Evolutionary conservation across 805 yeast genomes (phyloP).

Genomic region (Wickerhamiella slavikovae): DNA sequence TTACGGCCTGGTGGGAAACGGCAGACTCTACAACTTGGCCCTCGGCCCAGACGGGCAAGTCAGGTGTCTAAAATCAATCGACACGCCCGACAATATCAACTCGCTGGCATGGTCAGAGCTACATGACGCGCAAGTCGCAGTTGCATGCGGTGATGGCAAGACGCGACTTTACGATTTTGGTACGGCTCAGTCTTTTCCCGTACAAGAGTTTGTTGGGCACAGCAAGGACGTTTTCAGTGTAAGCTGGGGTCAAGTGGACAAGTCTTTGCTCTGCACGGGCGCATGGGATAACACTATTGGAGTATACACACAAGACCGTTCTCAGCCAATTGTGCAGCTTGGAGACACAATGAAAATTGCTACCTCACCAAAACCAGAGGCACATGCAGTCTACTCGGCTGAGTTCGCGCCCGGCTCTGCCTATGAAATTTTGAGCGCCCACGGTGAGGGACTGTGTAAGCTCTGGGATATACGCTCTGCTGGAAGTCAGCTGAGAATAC

Average conservation of each 20-base stretch:
- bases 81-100: slow-evolving; percentile 85
- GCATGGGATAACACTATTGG: slow-evolving; percentile 89
- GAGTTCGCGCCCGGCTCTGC: slow-evolving; percentile 73
- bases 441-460: slow-evolving; percentile 53
- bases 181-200: slow-evolving; percentile 13
- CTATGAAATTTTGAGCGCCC: slow-evolving; percentile 43
- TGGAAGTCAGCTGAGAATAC: slow-evolving; percentile 25
- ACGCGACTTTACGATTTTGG: slow-evolving; percentile 62
- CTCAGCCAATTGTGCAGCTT: slow-evolving; percentile 4
- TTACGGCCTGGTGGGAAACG: slow-evolving; percentile 89
- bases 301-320: slow-evolving; percentile 16
- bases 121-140: slow-evolving; percentile 69
- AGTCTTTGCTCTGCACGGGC: slow-evolving; percentile 47
- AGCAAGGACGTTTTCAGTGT: slow-evolving; percentile 51
- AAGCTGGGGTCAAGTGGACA: slow-evolving; percentile 53
- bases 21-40: slow-evolving; percentile 50
- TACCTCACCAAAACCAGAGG: not conserved
- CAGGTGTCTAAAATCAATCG: slow-evolving; percentile 35
- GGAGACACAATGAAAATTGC: not conserved
- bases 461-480: slow-evolving; percentile 59
- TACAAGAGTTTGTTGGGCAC: slow-evolving; percentile 36
- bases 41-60: slow-evolving; percentile 50
- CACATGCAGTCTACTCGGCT: slow-evolving; percentile 54
- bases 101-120: slow-evolving; percentile 78
- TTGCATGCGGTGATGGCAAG: slow-evolving; percentile 82